These are phyloP conservation scores for Solanum commersonii DNA, from an alignment of 257 asterid species.

Conservation along the genomic window DNA sequence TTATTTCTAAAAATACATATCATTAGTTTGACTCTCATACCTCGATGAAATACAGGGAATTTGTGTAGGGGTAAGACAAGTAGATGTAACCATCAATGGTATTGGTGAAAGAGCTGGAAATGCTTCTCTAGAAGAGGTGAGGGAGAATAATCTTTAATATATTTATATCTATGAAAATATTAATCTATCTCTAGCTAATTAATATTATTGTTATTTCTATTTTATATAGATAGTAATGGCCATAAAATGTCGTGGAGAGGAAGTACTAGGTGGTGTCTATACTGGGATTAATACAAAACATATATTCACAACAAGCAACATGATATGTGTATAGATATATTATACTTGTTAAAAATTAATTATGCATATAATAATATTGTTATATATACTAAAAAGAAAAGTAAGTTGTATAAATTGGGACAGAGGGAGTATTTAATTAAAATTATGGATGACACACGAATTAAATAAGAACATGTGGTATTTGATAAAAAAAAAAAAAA, in stretches of 20 bases:
- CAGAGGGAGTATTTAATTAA: too few species aligned
- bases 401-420: too few species aligned
- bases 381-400: too few species aligned
- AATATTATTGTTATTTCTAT: neutral
- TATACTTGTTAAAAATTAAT: too few species aligned
- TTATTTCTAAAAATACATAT: too few species aligned
- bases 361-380: too few species aligned
- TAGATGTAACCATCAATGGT: conserved; percentile 88
- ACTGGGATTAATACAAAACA: conserved; percentile 69
- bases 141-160: too few species aligned
- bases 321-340: conserved; percentile 28
- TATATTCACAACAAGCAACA: conserved; percentile 74
- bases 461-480: too few species aligned
- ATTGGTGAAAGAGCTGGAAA: conserved; percentile 98
- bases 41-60: conserved; percentile 31
- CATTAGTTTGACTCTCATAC: too few species aligned
- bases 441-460: neutral
- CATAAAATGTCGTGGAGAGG: conserved; percentile 77
- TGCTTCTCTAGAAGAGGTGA: conserved; percentile 87
- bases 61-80: conserved; percentile 73
- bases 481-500: too few species aligned
- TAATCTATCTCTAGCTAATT: too few species aligned
- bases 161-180: too few species aligned
- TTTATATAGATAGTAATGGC: conserved; percentile 66
- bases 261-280: conserved; percentile 52